Base-by-base conservation (phyloP, 2,329 filamentous ascomycete genomes). In the Diaporthe longicolla region DNA sequence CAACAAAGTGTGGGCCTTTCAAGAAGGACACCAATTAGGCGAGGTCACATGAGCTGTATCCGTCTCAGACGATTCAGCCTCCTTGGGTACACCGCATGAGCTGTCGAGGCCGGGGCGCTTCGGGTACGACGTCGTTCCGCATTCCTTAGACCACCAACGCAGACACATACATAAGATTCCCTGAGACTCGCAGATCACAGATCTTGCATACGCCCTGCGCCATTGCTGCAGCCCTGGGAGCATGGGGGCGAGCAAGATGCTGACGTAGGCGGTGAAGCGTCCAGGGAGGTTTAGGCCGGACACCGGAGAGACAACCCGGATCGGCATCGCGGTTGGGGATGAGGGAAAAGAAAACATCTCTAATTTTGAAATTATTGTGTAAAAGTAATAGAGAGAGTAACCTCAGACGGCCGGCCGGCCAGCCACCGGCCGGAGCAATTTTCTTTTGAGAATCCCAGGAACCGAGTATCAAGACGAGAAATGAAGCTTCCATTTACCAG, bases 71-170 rank as follows among this genome's bases (percentile, higher is more conserved):
- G 37, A 35, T 73, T 72, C 71, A 75, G 74, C 68, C 72, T 74
- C 74, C 52, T 69, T 52, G 72, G 74, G 45, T 72, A 72, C 72
- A 75, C 74, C 35, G 59, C 72, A 73, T 69, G 45, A 59, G 37
- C 29, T 21, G 45, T 43, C 65, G 66, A 63, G 54, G 29, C 45
- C 35, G 11, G 57, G 69, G 57, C 43, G 55, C 45, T 48, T 35
- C 57, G 40, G 66, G 52, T 73, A 71, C 59, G 55, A 74, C 55
- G 68, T 74, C 37, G 61, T 54, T 40, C 59, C 21, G 74, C 74
- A 69, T 71, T 45, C 32, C 57, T 32, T 11, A 45, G 19, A 15
- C 45, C 17, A 48, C 54, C 50, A n/a, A 13, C 40, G 6, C 17
- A 43, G 40, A 19, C 29, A 37, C 35, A 61, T 26, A 21, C 17